Percentiles rank a stretch among this genome's conserved stretches.
These are phyloP conservation scores for Mycena alexandri DNA, from an alignment of 768 basidiomycete genomes.

Conservation along the genomic window DNA sequence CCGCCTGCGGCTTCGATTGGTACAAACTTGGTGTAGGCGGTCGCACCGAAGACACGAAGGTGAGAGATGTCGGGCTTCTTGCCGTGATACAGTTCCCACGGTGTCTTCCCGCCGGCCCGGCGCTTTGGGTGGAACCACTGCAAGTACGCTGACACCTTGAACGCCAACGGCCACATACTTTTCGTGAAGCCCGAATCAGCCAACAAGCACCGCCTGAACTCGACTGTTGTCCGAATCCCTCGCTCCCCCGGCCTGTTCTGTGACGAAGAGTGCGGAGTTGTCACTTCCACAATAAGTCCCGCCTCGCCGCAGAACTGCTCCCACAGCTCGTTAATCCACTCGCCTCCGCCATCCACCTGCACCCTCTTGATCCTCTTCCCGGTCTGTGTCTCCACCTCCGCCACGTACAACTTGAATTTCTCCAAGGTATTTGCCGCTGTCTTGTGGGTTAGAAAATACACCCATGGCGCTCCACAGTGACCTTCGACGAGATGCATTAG, in stretches of 20 bases:
- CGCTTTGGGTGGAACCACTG: slow-evolving; percentile 24
- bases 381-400: slow-evolving; percentile 17
- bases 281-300: slow-evolving; percentile 36
- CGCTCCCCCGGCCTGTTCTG: slow-evolving; percentile 50
- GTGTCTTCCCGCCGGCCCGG: slow-evolving; percentile 28
- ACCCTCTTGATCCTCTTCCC: slow-evolving; percentile 13
- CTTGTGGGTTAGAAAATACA: slow-evolving; percentile 10
- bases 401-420: slow-evolving; percentile 9
- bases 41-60: slow-evolving; percentile 48
- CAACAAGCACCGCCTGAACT: slow-evolving; percentile 41
- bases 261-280: slow-evolving; percentile 45
- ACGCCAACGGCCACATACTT: slow-evolving; percentile 37
- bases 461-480: slow-evolving; percentile 10
- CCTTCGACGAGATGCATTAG: slow-evolving; percentile 17
- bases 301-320: background rate
- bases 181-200: slow-evolving; percentile 38
- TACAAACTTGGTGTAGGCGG: slow-evolving; percentile 44
- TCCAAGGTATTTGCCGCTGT: slow-evolving; percentile 4
- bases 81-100: background rate
- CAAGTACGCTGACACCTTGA: slow-evolving; percentile 37
- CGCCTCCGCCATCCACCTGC: slow-evolving; percentile 10
- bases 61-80: slow-evolving; percentile 44
- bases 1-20: too few species aligned
- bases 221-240: slow-evolving; percentile 44
- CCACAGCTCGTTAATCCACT: slow-evolving; percentile 24